phyloP scores from a whole-genome alignment of 2,329 filamentous ascomycete genomes.

The Epichloe bromicola region DNA sequence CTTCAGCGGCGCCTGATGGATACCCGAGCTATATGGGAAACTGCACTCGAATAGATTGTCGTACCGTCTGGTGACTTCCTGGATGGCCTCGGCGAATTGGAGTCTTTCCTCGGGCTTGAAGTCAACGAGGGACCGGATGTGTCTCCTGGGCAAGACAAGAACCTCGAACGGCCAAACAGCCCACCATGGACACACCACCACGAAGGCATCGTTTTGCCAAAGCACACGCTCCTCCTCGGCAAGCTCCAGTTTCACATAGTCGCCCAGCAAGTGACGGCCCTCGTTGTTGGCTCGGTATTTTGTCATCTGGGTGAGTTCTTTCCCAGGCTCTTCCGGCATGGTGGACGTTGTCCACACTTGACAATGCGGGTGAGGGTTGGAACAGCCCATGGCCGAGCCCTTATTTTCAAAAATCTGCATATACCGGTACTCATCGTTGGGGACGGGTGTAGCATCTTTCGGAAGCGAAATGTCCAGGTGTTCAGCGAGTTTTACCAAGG shows the following conservation, averaged over 20 bases:
- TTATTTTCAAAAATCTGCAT: constrained; percentile 99
- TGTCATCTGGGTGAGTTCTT: constrained; percentile 65
- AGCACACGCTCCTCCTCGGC: constrained; percentile 76
- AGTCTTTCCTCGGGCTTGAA: constrained; percentile 57
- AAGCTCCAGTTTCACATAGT: constrained; percentile 76
- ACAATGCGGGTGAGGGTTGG: constrained; percentile 93
- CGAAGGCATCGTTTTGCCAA: constrained; percentile 73
- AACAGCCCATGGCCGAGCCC: constrained; percentile 94
- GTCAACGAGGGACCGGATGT: constrained; percentile 77
- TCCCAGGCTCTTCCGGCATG: constrained; percentile 74
- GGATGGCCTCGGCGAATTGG: constrained; percentile 69
- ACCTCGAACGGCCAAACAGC: constrained; percentile 95
- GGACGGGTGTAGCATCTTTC: constrained; percentile 25
- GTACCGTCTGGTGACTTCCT: constrained; percentile 81
- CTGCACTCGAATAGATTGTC: constrained; percentile 95
- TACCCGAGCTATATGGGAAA: constrained; percentile 93
- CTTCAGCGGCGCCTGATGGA: constrained; percentile 86
- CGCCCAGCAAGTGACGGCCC: constrained; percentile 65
- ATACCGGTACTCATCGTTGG: constrained; percentile 72
- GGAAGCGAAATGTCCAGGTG: constrained; percentile 26
- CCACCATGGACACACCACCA: constrained; percentile 95
- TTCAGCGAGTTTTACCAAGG: constrained; percentile 35
- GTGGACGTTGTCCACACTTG: constrained; percentile 93
- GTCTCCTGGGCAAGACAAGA: constrained; percentile 72
- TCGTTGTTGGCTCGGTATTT: constrained; percentile 64